These are phyloP conservation scores for Malbranchea zuffiana DNA, from an alignment of 2,329 filamentous ascomycete genomes.

Conservation along the genomic window DNA sequence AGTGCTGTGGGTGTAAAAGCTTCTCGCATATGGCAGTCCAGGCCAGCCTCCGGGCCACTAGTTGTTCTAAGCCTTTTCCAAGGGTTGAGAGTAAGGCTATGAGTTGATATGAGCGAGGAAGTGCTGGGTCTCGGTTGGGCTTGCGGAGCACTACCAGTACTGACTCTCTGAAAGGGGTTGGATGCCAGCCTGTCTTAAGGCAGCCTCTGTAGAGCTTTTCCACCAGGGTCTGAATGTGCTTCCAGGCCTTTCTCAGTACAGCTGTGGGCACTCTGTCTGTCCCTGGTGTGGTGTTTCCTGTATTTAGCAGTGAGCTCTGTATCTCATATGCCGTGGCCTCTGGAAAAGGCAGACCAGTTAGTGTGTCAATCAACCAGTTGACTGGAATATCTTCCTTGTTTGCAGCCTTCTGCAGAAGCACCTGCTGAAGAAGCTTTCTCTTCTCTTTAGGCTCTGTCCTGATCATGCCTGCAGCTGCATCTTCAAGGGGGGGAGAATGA, in stretches of 20 bases:
- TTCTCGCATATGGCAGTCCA: slow-evolving; percentile 16
- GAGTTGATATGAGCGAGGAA: slow-evolving; percentile 16
- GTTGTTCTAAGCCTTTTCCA: slow-evolving; percentile 21
- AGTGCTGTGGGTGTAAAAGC: slow-evolving; percentile 16
- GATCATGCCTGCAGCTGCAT: background rate
- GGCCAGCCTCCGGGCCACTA: slow-evolving; percentile 18
- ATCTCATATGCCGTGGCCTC: slow-evolving; percentile 1
- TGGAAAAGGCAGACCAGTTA: background rate
- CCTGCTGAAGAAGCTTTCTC: background rate
- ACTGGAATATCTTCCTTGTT: slow-evolving; percentile 1
- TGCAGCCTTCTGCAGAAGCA: slow-evolving; percentile 3
- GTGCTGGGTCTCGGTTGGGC: slow-evolving; percentile 16
- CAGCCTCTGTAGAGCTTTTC: slow-evolving; percentile 15
- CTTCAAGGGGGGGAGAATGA: slow-evolving; percentile 3
- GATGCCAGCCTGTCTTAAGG: slow-evolving; percentile 16
- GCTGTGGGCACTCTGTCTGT: background rate
- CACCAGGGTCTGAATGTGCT: background rate
- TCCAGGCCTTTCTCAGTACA: slow-evolving; percentile 1
- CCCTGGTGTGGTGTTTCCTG: background rate
- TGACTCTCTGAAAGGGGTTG: slow-evolving; percentile 15
- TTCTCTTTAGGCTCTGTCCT: slow-evolving; percentile 1
- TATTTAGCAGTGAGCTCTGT: slow-evolving; percentile 1
- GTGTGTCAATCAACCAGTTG: background rate
- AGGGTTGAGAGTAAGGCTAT: slow-evolving; percentile 22
- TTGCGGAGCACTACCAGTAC: slow-evolving; percentile 21